A percentile compares a stretch with the other conserved stretches of the same genome.
Evolutionary conservation across 1,284 basidiomycete genomes (phyloP).

Genomic region (Ustilago hordei): DNA sequence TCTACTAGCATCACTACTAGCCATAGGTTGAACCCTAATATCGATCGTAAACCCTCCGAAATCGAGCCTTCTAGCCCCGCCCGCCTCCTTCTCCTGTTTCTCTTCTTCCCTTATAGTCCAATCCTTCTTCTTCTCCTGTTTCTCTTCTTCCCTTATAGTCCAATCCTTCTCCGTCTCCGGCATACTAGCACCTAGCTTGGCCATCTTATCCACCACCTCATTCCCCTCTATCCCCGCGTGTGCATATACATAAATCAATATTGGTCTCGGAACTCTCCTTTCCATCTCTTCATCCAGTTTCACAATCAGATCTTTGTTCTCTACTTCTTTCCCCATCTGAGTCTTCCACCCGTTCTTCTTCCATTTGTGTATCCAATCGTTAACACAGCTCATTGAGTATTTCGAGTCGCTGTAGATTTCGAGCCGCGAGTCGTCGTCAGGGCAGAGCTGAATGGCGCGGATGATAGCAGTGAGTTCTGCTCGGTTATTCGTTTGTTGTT

Average conservation of each 20-base stretch:
- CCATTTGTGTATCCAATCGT: constrained; percentile 78
- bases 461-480: constrained; percentile 86
- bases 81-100: not conserved
- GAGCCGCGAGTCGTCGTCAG: constrained; percentile 72
- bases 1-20: no score
- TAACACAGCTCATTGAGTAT: constrained; percentile 71
- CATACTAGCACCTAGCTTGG: constrained; percentile 38
- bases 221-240: constrained; percentile 81
- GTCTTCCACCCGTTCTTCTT: constrained; percentile 73
- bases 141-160: no score
- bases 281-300: constrained; percentile 70
- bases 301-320: constrained; percentile 78
- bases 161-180: not conserved
- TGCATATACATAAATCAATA: constrained; percentile 77
- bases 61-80: not conserved
- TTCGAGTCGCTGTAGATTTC: constrained; percentile 76
- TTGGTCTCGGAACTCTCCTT: constrained; percentile 29
- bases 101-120: no score
- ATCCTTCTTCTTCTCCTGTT: not conserved
- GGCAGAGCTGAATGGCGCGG: constrained; percentile 78
- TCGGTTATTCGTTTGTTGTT: constrained; percentile 83
- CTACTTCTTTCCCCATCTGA: constrained; percentile 73
- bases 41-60: not conserved
- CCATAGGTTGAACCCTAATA: no score
- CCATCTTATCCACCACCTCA: constrained; percentile 77